Evolutionary conservation across 306 rosid genomes (phyloP).

Genomic region (Cucurbita maxima): DNA sequence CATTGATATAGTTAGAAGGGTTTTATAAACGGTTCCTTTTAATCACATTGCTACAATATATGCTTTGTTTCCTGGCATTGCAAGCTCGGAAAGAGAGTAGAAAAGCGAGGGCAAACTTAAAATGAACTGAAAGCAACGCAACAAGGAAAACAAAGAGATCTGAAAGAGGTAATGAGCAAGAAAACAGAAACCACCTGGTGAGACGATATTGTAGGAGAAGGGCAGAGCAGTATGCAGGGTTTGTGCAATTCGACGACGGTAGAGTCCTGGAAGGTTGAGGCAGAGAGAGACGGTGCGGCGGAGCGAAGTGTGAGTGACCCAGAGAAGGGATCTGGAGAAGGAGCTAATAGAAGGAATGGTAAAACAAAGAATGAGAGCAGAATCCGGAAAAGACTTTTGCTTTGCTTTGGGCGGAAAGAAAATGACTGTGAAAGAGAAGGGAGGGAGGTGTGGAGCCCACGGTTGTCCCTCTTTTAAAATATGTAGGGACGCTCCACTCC

Average conservation of each 20-base stretch:
- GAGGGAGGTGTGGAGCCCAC: too few species aligned
- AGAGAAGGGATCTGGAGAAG: neutral
- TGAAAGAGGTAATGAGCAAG: neutral
- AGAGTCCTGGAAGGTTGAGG: neutral
- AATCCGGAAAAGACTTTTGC: too few species aligned
- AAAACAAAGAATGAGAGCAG: conserved; percentile 1
- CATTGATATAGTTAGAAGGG: neutral
- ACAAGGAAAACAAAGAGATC: neutral
- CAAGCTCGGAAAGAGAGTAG: neutral
- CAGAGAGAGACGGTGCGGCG: neutral
- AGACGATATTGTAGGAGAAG: neutral
- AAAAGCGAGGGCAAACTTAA: too few species aligned
- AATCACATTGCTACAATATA: neutral
- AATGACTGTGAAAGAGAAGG: too few species aligned
- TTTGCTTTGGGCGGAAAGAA: too few species aligned
- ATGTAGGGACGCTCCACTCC: too few species aligned
- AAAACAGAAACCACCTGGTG: neutral
- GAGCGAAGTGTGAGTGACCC: neutral
- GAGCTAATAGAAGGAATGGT: neutral
- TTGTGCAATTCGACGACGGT: neutral
- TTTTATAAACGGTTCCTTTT: neutral
- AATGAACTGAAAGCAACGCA: too few species aligned
- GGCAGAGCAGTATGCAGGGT: neutral
- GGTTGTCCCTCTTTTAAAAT: too few species aligned
- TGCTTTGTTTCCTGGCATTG: too few species aligned